Evolutionary conservation across 2,329 filamentous ascomycete species (phyloP).

Genomic region (Monilinia aucupariae): DNA sequence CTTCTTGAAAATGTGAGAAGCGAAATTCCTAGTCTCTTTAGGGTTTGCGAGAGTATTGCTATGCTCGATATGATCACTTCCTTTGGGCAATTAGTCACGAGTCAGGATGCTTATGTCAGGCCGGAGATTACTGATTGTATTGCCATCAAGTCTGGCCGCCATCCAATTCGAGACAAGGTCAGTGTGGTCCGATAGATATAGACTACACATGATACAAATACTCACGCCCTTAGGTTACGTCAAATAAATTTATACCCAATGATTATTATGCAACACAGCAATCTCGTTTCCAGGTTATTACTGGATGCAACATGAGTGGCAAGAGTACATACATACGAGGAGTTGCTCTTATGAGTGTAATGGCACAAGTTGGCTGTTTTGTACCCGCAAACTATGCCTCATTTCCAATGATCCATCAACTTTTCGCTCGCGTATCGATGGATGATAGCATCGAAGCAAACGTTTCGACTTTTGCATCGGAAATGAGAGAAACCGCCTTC

Average conservation of each 20-base stretch:
- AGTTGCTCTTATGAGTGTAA: conserved; percentile 76
- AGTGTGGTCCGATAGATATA: not conserved
- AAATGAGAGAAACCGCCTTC: conserved; percentile 95
- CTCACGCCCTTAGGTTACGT: conserved; percentile 47
- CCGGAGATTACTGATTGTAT: conserved; percentile 59
- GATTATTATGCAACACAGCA: conserved; percentile 81
- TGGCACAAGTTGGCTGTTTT: conserved; percentile 91
- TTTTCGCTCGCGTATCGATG: conserved; percentile 83
- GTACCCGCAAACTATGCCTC: conserved; percentile 81
- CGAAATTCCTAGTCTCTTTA: conserved; percentile 70
- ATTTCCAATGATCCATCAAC: conserved; percentile 71
- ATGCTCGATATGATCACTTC: conserved; percentile 79
- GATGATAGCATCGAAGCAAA: conserved; percentile 88
- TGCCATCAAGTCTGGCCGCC: conserved; percentile 60
- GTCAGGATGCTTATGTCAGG: conserved; percentile 53
- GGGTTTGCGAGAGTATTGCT: conserved; percentile 78
- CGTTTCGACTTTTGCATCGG: conserved; percentile 84
- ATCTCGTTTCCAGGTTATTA: conserved; percentile 85
- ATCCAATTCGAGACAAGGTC: conserved; percentile 62
- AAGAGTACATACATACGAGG: conserved; percentile 94
- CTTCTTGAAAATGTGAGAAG: conserved; percentile 67
- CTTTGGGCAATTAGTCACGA: conserved; percentile 69
- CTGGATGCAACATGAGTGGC: conserved; percentile 96
- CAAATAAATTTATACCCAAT: conserved; percentile 72
- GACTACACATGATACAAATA: not conserved